phyloP scores from a whole-genome alignment of 768 basidiomycete species.

The Russula sp. region DNA sequence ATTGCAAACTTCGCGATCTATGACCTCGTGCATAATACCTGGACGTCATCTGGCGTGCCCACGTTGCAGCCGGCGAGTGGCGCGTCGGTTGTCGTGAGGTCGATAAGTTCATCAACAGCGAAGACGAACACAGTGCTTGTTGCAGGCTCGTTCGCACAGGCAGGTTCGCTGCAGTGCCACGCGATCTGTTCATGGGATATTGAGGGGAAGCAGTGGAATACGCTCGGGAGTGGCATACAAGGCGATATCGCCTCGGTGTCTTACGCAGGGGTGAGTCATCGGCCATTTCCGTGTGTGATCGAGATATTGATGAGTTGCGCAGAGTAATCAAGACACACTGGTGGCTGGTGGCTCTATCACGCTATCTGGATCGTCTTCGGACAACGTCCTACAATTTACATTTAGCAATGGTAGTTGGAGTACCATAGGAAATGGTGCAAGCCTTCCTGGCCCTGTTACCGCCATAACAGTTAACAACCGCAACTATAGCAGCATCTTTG shows the following conservation, averaged over 20 bases:
- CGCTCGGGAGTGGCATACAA: constrained; percentile 73
- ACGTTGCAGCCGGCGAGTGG: constrained; percentile 57
- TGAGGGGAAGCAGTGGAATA: constrained; percentile 68
- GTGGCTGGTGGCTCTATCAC: constrained; percentile 79
- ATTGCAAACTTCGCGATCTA: constrained; percentile 77
- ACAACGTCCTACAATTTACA: constrained; percentile 72
- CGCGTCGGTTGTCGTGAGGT: constrained; percentile 61
- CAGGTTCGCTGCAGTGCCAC: constrained; percentile 70
- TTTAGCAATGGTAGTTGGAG: constrained; percentile 76
- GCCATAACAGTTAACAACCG: constrained; percentile 82
- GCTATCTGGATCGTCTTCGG: constrained; percentile 56
- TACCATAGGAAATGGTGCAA: constrained; percentile 53
- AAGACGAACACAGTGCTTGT: constrained; percentile 67
- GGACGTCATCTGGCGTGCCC: constrained; percentile 59
- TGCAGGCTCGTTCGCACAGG: constrained; percentile 82
- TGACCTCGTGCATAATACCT: constrained; percentile 61
- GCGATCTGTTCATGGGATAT: constrained; percentile 78
- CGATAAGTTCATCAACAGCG: constrained; percentile 60
- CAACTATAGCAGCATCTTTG: constrained; percentile 82
- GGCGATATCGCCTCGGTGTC: constrained; percentile 78
- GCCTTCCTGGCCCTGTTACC: constrained; percentile 85
- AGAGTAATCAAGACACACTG: constrained; percentile 67
- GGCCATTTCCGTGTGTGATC: constrained; percentile 5
- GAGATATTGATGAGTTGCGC: constrained; percentile 24
- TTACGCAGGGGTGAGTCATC: constrained; percentile 71